Conservation (phyloP, 192 early-diverging fungal genomes). For the Phlyctochytrium planicorne region DNA sequence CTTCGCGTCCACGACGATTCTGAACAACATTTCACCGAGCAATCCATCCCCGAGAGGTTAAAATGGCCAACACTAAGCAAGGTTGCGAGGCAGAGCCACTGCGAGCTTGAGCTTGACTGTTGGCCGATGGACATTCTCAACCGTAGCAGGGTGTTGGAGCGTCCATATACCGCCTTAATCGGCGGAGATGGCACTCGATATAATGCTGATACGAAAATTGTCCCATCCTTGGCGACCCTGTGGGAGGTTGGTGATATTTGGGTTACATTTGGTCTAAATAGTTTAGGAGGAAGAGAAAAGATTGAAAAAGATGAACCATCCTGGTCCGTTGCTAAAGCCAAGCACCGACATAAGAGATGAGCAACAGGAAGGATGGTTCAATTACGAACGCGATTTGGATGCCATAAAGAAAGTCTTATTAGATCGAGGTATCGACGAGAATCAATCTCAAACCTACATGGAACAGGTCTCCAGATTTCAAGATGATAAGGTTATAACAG, state of each 20-base stretch:
- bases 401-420: neutral
- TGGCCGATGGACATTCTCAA: constrained; percentile 66
- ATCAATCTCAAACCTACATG: neutral
- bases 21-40: constrained; percentile 1
- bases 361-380: constrained; percentile 20
- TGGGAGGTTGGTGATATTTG: constrained; percentile 49
- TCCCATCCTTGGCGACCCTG: constrained; percentile 58
- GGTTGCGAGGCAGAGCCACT: constrained; percentile 49
- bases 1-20: no score
- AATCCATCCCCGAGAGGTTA: neutral
- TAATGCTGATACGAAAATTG: constrained; percentile 42
- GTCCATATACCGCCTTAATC: constrained; percentile 28
- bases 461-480: neutral
- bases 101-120: constrained; percentile 78
- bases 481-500: neutral
- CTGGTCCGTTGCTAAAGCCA: neutral
- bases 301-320: neutral
- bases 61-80: constrained; percentile 8
- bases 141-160: constrained; percentile 32
- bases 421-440: neutral
- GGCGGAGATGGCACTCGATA: constrained; percentile 6
- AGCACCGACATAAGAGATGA: constrained; percentile 2
- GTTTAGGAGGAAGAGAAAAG: constrained; percentile 2
- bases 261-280: neutral
- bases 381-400: constrained; percentile 16